These are phyloP conservation scores for Leptosphaerulina australis DNA, from an alignment of 2,329 filamentous ascomycete species.

Conservation along the genomic window DNA sequence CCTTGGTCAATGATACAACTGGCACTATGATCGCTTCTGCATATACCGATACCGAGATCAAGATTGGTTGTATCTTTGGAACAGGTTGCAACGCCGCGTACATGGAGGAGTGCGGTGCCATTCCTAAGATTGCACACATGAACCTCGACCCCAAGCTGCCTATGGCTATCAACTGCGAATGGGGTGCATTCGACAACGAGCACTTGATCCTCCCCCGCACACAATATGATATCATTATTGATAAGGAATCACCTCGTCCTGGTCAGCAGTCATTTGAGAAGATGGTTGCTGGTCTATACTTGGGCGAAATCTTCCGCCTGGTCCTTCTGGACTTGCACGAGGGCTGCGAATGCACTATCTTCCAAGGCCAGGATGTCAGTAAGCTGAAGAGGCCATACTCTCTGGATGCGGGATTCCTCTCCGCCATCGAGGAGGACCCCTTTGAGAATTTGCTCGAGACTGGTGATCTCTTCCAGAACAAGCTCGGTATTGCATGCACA, in stretches of 20 bases:
- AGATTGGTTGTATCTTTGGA: conserved; percentile 96
- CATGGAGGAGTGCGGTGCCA: conserved; percentile 89
- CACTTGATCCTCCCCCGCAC: conserved; percentile 86
- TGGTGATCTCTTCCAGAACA: conserved; percentile 76
- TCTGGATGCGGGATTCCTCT: conserved; percentile 91
- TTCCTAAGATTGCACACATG: conserved; percentile 92
- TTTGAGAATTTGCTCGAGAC: conserved; percentile 96
- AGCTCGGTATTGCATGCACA: conserved; percentile 72
- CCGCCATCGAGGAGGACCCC: conserved; percentile 91
- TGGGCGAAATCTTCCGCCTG: conserved; percentile 92
- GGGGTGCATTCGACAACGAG: conserved; percentile 96
- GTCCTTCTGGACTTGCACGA: conserved; percentile 85
- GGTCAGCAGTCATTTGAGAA: conserved; percentile 97
- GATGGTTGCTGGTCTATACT: conserved; percentile 94
- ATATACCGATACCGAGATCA: conserved; percentile 93
- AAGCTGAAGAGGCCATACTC: conserved; percentile 85
- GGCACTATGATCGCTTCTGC: conserved; percentile 95
- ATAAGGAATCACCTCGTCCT: conserved; percentile 88
- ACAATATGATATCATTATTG: conserved; percentile 83
- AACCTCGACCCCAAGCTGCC: conserved; percentile 82
- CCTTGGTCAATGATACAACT: conserved; percentile 96
- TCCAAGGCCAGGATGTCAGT: conserved; percentile 80
- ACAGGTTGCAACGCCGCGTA: conserved; percentile 98
- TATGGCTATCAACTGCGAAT: conserved; percentile 98
- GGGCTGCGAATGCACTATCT: conserved; percentile 66